A percentile compares a stretch with the other conserved stretches of the same genome.
phyloP scores from a whole-genome alignment of 192 early-diverging fungal genomes.

The Funneliformis mosseae region DNA sequence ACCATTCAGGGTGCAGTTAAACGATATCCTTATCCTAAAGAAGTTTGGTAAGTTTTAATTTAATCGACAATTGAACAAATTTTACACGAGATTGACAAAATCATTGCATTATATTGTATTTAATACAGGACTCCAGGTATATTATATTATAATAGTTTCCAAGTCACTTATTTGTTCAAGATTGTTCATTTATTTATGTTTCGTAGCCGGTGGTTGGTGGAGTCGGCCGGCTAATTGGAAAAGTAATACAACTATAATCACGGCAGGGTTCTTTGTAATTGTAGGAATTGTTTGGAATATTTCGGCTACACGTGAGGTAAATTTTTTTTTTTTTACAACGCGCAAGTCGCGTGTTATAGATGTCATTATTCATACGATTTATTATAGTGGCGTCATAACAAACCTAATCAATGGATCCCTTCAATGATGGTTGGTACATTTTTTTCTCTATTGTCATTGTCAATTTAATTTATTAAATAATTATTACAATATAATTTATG shows the following conservation, averaged over 20 bases:
- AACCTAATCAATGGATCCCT: slow-evolving; percentile 53
- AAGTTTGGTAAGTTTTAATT: slow-evolving; percentile 40
- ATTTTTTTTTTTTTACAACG: neutral
- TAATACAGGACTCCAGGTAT: slow-evolving; percentile 44
- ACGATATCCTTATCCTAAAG: slow-evolving; percentile 44
- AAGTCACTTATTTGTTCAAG: no score
- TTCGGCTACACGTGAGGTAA: slow-evolving; percentile 47
- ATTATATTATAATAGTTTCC: neutral
- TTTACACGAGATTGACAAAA: neutral
- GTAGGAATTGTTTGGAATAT: slow-evolving; percentile 45
- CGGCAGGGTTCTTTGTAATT: slow-evolving; percentile 41
- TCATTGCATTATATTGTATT: neutral
- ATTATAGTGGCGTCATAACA: slow-evolving; percentile 43
- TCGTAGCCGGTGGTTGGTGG: slow-evolving; percentile 52
- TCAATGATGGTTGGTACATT: slow-evolving; percentile 49
- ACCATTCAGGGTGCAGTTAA: slow-evolving; percentile 37
- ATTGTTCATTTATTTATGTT: neutral
- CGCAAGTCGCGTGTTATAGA: no score
- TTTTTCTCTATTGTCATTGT: neutral
- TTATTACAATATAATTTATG: slow-evolving; percentile 10
- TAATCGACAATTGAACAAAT: neutral
- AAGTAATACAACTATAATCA: slow-evolving; percentile 45
- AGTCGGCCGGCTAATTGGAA: slow-evolving; percentile 50
- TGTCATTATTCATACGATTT: neutral
- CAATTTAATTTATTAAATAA: neutral